Evolutionary conservation across 257 asterid genomes (phyloP).

Genomic region (Penstemon barbatus): DNA sequence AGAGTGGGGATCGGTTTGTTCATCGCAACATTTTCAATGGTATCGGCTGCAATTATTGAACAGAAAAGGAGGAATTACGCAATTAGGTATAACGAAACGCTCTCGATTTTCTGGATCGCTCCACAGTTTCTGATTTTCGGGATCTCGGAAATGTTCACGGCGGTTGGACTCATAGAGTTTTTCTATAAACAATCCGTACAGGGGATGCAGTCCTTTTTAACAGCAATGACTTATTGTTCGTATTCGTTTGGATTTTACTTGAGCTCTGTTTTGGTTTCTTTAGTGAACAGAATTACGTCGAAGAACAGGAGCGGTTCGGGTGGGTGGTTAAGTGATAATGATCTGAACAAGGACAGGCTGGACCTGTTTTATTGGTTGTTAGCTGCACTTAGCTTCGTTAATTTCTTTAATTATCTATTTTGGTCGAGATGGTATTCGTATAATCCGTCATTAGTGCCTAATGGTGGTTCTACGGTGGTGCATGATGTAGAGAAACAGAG

Average conservation of each 20-base stretch:
- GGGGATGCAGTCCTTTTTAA: slow-evolving; percentile 73
- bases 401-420: slow-evolving; percentile 65
- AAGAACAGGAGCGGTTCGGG: slow-evolving; percentile 13
- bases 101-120: slow-evolving; percentile 73
- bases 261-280: slow-evolving; percentile 60
- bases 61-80: slow-evolving; percentile 43
- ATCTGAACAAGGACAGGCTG: slow-evolving; percentile 62
- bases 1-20: slow-evolving; percentile 67
- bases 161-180: slow-evolving; percentile 69
- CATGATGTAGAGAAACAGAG: slow-evolving; percentile 30
- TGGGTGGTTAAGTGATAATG: slow-evolving; percentile 70
- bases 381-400: slow-evolving; percentile 61
- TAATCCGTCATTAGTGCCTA: slow-evolving; percentile 36
- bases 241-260: slow-evolving; percentile 68
- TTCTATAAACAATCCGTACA: slow-evolving; percentile 60
- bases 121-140: slow-evolving; percentile 76
- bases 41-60: slow-evolving; percentile 63
- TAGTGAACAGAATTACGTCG: slow-evolving; percentile 53
- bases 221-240: slow-evolving; percentile 73
- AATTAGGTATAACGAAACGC: background rate
- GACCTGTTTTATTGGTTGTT: slow-evolving; percentile 76
- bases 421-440: slow-evolving; percentile 71
- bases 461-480: background rate
- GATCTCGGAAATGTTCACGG: slow-evolving; percentile 72
- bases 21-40: slow-evolving; percentile 73